Evolutionary conservation across 768 basidiomycete species (phyloP).

Genomic region (Kwoniella bestiolae): DNA sequence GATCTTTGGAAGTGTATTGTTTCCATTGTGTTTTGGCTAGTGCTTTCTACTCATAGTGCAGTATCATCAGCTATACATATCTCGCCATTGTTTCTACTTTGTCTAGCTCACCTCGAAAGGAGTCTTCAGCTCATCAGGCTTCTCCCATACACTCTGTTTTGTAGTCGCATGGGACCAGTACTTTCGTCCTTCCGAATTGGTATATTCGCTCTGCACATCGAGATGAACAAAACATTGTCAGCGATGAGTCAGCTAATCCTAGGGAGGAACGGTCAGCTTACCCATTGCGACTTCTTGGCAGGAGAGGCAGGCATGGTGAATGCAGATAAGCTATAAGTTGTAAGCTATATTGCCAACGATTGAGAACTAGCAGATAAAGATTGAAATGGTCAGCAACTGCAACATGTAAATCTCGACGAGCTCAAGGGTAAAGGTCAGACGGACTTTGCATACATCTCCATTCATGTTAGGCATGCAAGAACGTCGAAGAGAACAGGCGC

Average conservation of each 20-base stretch:
- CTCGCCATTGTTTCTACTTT: too few relatives aligned
- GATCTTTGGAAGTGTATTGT: constrained; percentile 88
- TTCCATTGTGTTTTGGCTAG: constrained; percentile 91
- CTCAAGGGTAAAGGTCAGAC: not conserved
- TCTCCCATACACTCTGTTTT: constrained; percentile 95
- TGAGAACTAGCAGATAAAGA: too few relatives aligned
- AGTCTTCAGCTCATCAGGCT: constrained; percentile 87
- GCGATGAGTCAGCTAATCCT: not conserved
- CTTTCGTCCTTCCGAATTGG: constrained; percentile 93
- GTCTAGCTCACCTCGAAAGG: constrained; percentile 74
- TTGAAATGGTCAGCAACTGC: too few relatives aligned
- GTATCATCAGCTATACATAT: not conserved
- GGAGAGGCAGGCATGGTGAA: constrained; percentile 42
- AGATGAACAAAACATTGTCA: too few relatives aligned
- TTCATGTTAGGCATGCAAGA: not conserved
- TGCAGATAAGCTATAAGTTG: too few relatives aligned
- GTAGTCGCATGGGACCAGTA: constrained; percentile 95
- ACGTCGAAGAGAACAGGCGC: too few relatives aligned
- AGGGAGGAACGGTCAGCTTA: constrained; percentile 1
- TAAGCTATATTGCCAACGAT: too few relatives aligned
- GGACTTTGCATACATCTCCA: not conserved
- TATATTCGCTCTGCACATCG: constrained; percentile 80
- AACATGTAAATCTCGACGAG: too few relatives aligned
- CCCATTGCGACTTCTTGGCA: constrained; percentile 32
- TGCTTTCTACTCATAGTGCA: constrained; percentile 67